These are phyloP conservation scores for Colletotrichum gigasporum DNA, from an alignment of 2,329 filamentous ascomycete species.

Conservation along the genomic window DNA sequence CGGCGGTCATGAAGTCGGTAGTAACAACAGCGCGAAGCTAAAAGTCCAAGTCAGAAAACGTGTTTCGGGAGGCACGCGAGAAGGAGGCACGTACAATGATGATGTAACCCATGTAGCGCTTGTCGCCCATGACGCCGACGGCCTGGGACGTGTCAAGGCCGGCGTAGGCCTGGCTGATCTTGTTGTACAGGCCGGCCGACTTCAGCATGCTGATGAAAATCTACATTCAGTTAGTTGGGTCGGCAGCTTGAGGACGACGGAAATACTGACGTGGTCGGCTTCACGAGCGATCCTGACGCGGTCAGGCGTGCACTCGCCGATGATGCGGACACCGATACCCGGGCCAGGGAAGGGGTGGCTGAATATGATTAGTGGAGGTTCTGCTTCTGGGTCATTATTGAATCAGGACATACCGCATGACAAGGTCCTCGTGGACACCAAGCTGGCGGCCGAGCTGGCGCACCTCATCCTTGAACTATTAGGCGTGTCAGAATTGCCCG, in stretches of 20 bases:
- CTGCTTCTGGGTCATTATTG: no score
- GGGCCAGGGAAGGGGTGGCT: slow-evolving; percentile 80
- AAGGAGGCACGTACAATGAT: no score
- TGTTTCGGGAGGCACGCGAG: no score
- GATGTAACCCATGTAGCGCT: no score
- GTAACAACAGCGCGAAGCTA: no score
- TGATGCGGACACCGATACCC: slow-evolving; percentile 78
- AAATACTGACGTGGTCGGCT: slow-evolving; percentile 82
- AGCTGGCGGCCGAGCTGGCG: slow-evolving; percentile 42
- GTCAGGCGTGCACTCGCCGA: slow-evolving; percentile 85
- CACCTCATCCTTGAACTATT: slow-evolving; percentile 36
- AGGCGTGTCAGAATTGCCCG: not conserved
- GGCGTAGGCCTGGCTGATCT: slow-evolving; percentile 59
- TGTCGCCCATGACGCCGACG: no score
- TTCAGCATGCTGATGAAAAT: no score
- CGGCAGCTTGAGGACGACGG: slow-evolving; percentile 69
- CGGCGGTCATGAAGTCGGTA: no score
- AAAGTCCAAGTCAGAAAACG: no score
- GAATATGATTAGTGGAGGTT: no score
- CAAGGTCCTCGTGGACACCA: slow-evolving; percentile 54
- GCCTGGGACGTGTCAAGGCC: slow-evolving; percentile 52
- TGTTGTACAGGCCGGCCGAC: no score
- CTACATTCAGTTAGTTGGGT: slow-evolving; percentile 14
- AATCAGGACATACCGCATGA: no score
- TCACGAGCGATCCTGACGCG: slow-evolving; percentile 81